Percentiles rank a stretch among this genome's conserved stretches.
These are phyloP conservation scores for Vitrella brassicaformis DNA, from an alignment of 73 alveolate genomes.

Conservation along the genomic window DNA sequence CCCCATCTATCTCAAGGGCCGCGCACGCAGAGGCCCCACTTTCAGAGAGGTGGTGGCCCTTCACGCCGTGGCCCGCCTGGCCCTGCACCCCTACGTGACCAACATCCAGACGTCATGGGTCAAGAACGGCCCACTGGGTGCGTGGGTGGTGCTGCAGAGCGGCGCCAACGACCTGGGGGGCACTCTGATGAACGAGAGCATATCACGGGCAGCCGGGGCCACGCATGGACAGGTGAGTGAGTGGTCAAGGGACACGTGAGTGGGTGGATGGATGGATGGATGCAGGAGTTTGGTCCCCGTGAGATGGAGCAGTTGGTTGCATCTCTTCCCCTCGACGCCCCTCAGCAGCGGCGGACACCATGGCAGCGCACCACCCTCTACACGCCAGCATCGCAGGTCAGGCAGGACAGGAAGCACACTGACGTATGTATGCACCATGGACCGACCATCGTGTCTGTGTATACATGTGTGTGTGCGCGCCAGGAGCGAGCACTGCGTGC, in stretches of 20 bases:
- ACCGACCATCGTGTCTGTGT: too few species aligned
- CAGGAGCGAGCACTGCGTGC: too few species aligned
- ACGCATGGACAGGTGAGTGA: too few species aligned
- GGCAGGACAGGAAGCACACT: too few species aligned
- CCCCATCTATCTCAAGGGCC: neutral
- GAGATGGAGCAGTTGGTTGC: neutral
- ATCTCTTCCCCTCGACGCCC: neutral
- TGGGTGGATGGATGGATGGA: too few species aligned
- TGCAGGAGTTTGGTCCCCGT: neutral
- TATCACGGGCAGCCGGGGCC: neutral
- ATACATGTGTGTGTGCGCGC: too few species aligned
- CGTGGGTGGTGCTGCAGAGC: neutral
- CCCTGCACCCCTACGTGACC: neutral
- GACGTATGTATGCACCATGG: too few species aligned
- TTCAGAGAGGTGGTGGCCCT: neutral
- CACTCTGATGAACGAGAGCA: neutral
- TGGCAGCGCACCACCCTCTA: neutral
- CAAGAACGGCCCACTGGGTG: neutral
- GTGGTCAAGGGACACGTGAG: too few species aligned
- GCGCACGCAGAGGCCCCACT: neutral
- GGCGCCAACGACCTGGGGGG: neutral
- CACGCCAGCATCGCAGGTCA: neutral
- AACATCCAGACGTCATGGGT: neutral
- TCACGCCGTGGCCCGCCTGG: neutral
- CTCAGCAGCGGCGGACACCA: neutral